These are phyloP conservation scores for Williopsis jadinii DNA, from an alignment of 1,139 yeast genomes.

Conservation along the genomic window DNA sequence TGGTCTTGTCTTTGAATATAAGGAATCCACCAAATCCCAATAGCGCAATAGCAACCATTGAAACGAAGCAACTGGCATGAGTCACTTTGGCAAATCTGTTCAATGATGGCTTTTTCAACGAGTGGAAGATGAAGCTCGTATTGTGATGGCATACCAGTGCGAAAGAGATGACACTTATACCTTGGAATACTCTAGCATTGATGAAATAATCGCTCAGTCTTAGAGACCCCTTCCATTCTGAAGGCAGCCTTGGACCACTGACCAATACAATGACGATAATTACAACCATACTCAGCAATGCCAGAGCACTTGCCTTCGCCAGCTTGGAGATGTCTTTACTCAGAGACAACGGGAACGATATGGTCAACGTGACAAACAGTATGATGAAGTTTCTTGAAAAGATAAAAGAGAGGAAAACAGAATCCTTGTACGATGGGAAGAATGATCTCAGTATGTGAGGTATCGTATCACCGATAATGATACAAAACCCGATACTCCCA, in stretches of 20 bases:
- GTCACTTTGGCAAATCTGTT: conserved; percentile 70
- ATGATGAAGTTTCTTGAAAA: conserved; percentile 65
- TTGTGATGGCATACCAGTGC: conserved; percentile 95
- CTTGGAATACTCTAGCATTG: conserved; percentile 70
- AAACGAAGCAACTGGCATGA: conserved; percentile 75
- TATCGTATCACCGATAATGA: conserved; percentile 89
- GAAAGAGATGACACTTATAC: conserved; percentile 85
- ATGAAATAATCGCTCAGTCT: conserved; percentile 44
- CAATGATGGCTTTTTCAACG: conserved; percentile 68
- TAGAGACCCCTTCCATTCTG: conserved; percentile 41
- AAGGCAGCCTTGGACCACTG: conserved; percentile 60
- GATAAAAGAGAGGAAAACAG: conserved; percentile 41
- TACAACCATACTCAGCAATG: conserved; percentile 74
- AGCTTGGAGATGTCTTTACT: conserved; percentile 76
- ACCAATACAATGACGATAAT: conserved; percentile 69
- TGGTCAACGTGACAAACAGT: conserved; percentile 55
- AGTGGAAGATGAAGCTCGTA: conserved; percentile 81
- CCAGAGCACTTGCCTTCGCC: conserved; percentile 85
- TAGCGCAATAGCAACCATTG: conserved; percentile 70
- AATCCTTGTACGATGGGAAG: conserved; percentile 41
- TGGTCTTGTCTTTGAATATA: conserved; percentile 69
- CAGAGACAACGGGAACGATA: conserved; percentile 79
- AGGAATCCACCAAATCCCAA: conserved; percentile 80
- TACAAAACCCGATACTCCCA: conserved; percentile 90
- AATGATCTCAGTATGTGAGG: conserved; percentile 80